These are phyloP conservation scores for Wickerhamomyces chaumierensis DNA, from an alignment of 805 yeast genomes.

Conservation along the genomic window DNA sequence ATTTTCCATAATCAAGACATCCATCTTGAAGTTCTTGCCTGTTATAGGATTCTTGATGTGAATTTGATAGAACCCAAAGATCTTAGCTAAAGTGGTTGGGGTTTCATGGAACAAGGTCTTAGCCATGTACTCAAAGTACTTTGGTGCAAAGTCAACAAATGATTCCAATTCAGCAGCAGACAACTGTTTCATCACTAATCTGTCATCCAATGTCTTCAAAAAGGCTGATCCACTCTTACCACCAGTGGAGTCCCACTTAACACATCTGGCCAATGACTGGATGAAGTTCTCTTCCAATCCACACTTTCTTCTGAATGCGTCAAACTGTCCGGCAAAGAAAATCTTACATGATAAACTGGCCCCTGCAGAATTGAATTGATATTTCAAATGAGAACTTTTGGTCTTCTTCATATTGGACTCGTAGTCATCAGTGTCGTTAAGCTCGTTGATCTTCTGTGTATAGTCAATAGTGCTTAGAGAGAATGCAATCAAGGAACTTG, in stretches of 20 bases:
- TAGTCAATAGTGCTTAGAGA: conserved; percentile 84
- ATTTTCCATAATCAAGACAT: conserved; percentile 92
- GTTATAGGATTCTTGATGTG: conserved; percentile 71
- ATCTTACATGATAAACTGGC: conserved; percentile 85
- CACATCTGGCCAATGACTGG: conserved; percentile 85
- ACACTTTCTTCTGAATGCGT: conserved; percentile 81
- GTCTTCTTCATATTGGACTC: conserved; percentile 70
- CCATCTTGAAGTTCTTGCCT: conserved; percentile 74
- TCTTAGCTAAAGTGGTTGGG: conserved; percentile 89
- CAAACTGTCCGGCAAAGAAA: conserved; percentile 93
- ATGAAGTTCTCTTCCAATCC: conserved; percentile 65
- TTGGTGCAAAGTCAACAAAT: conserved; percentile 90
- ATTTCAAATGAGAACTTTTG: conserved; percentile 82
- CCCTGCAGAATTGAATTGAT: conserved; percentile 80
- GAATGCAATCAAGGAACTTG: conserved; percentile 87
- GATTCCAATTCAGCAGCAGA: conserved; percentile 86
- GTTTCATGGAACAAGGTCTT: conserved; percentile 91
- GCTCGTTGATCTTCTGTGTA: conserved; percentile 40
- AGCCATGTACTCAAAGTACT: conserved; percentile 90
- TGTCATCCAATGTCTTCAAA: conserved; percentile 80
- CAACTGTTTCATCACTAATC: conserved; percentile 82
- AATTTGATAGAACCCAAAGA: conserved; percentile 92
- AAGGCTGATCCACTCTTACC: conserved; percentile 96
- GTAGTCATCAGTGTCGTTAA: conserved; percentile 18
- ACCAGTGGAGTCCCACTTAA: conserved; percentile 92